Percentiles rank a stretch among this genome's conserved stretches.
Conservation (phyloP, 148 eudicot species). For the Rheum nobile region DNA sequence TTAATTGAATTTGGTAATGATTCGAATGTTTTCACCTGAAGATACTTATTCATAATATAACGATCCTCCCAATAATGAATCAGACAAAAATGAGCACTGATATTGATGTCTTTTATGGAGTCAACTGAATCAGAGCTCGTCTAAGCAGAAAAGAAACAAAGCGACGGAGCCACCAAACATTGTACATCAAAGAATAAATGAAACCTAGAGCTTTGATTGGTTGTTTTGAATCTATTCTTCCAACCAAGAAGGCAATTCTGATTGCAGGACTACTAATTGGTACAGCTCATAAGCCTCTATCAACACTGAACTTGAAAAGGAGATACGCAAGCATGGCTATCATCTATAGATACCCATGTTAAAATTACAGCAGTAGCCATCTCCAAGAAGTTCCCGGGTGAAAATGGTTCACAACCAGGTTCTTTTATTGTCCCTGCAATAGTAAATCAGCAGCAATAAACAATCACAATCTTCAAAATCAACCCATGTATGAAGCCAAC, state of each 20-base stretch:
- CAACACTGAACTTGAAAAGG: neutral
- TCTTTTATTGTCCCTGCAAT: slow-evolving; percentile 6
- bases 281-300: too few species aligned
- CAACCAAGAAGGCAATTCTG: neutral
- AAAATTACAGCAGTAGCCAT: neutral
- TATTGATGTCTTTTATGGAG: neutral
- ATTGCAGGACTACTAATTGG: too few species aligned
- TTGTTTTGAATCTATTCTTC: neutral
- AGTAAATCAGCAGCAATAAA: neutral
- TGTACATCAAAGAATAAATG: neutral
- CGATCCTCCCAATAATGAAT: neutral
- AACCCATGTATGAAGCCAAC: neutral
- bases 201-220: neutral
- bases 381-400: neutral
- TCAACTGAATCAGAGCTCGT: neutral
- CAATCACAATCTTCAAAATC: neutral
- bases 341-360: neutral
- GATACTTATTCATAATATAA: too few species aligned
- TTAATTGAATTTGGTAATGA: too few species aligned
- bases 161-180: neutral
- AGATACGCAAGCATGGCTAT: neutral
- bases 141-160: neutral
- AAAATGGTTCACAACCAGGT: neutral
- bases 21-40: too few species aligned
- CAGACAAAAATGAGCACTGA: too few species aligned